phyloP scores from a whole-genome alignment of 495 filamentous ascomycete species.

The Usnea hakonensis region DNA sequence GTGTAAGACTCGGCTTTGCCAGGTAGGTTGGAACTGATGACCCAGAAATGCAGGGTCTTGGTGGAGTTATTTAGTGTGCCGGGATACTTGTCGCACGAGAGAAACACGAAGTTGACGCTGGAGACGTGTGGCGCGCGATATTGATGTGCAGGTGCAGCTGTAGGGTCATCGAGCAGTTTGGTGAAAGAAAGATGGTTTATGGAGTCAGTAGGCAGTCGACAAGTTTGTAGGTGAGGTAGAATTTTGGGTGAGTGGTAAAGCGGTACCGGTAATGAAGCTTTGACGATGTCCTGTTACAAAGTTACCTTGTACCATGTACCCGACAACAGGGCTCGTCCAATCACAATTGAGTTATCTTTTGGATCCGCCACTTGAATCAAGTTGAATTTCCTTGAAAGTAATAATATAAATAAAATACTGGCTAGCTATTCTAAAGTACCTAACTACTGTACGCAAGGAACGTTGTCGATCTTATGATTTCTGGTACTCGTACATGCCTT shows the following conservation, averaged over 20 bases:
- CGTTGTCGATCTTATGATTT: no score
- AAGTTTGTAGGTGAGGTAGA: not conserved
- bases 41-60: not conserved
- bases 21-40: not conserved
- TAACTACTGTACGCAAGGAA: no score
- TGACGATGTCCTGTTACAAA: not conserved
- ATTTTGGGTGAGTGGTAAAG: not conserved
- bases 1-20: not conserved
- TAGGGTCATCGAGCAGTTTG: not conserved
- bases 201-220: no score
- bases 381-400: no score
- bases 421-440: no score
- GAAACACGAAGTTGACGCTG: not conserved
- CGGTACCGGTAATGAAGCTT: not conserved
- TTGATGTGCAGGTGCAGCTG: not conserved
- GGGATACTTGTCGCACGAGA: not conserved
- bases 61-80: not conserved
- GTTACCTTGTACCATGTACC: no score
- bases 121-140: not conserved
- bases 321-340: conserved; percentile 7
- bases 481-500: no score
- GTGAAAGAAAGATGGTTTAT: not conserved
- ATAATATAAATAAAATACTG: no score
- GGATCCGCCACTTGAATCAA: no score
- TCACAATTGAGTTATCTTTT: conserved; percentile 13